phyloP scores from a whole-genome alignment of 2,329 filamentous ascomycete species.

The Dactylellina cionopaga region DNA sequence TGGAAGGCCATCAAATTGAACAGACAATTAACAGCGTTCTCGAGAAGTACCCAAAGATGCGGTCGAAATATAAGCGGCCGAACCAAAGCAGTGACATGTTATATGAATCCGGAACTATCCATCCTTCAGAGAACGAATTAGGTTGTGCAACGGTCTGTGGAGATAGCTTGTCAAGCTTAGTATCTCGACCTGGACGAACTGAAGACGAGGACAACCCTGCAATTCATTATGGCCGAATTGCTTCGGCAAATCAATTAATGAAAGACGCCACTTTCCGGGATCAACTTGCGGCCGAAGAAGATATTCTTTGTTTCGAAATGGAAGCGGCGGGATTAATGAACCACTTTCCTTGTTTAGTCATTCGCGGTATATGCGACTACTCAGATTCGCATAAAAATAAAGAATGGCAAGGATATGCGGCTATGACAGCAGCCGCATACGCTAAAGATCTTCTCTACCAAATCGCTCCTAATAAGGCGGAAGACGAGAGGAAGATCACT shows the following conservation, averaged over 20 bases:
- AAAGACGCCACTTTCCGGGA: constrained; percentile 25
- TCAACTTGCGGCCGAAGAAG: constrained; percentile 7
- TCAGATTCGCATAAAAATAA: no score
- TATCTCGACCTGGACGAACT: constrained; percentile 41
- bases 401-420: constrained; percentile 18
- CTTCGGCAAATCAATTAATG: constrained; percentile 37
- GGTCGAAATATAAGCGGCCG: constrained; percentile 56
- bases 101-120: constrained; percentile 54
- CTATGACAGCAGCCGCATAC: constrained; percentile 9
- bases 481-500: background rate
- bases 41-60: background rate
- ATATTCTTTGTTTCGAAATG: constrained; percentile 13
- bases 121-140: background rate
- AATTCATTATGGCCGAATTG: constrained; percentile 19
- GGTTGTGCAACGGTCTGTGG: background rate
- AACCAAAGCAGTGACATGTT: constrained; percentile 56
- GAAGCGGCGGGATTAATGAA: background rate
- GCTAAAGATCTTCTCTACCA: constrained; percentile 10
- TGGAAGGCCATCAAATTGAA: background rate
- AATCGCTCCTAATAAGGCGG: background rate
- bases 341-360: background rate
- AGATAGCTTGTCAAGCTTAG: constrained; percentile 38
- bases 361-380: background rate
- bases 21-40: background rate
- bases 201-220: background rate